phyloP scores from a whole-genome alignment of 139 green algal genomes.

The Auxenochlorella pyrenoidosa region DNA sequence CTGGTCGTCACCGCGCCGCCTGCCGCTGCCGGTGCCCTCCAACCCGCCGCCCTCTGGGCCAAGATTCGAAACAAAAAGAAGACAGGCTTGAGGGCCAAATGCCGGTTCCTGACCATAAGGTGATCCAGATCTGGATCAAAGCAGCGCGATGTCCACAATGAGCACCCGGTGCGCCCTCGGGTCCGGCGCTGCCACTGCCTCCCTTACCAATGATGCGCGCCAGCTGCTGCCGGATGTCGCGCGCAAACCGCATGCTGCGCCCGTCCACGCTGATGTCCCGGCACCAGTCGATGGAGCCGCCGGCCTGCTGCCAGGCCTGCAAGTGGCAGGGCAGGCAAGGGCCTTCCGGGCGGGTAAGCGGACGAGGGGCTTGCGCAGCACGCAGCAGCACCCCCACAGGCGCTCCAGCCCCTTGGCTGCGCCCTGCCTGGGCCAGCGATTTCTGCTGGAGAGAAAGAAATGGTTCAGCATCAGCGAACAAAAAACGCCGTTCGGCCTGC shows the following conservation, averaged over 20 bases:
- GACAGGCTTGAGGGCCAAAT: too few relatives aligned
- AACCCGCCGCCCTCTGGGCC: slow-evolving; percentile 39
- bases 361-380: too few relatives aligned
- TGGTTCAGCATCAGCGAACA: too few relatives aligned
- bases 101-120: too few relatives aligned
- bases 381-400: not conserved
- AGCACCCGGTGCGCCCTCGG: too few relatives aligned
- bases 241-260: slow-evolving; percentile 86
- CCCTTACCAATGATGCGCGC: slow-evolving; percentile 46
- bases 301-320: slow-evolving; percentile 68
- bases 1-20: not conserved
- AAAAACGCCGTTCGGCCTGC: too few relatives aligned
- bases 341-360: too few relatives aligned
- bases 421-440: too few relatives aligned
- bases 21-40: slow-evolving; percentile 15
- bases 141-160: too few relatives aligned
- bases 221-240: slow-evolving; percentile 89
- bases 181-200: too few relatives aligned
- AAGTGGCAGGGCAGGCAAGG: not conserved
- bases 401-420: not conserved
- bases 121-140: too few relatives aligned
- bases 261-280: slow-evolving; percentile 71
- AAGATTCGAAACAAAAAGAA: not conserved
- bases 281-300: slow-evolving; percentile 55
- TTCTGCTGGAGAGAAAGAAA: too few relatives aligned